Evolutionary conservation across 2,329 filamentous ascomycete species (phyloP), one percentile per base, ranked within the genome.

Genomic region (Pezicula carpinea): DNA sequence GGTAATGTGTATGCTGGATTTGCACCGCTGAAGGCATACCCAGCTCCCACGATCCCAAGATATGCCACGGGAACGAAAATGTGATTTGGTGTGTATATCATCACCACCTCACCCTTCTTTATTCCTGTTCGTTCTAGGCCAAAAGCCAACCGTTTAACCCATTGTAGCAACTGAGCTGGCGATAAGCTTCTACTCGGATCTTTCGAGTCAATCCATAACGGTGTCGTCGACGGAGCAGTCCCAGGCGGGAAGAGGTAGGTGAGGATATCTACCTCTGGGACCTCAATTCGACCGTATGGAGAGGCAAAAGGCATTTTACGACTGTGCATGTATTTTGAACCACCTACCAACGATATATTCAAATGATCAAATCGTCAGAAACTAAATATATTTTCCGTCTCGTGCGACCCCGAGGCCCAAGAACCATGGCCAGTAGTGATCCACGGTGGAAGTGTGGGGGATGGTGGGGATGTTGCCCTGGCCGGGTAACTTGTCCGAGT

Each of bases 31-130:
- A 80, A 81, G 18, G 75, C 68, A 48, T 67, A 71, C 3, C 75
- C 75, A 18, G 69, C 69, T 0, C 76, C 77, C 1, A 77, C 70
- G 33, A 76, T 71, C 3, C 74, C 76, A 5, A 79, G 63, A 54
- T 77, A 80, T 13, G 73, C 72, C 4, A 73, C 72, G 0, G 76
- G 76, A 1, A 80, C 69, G 52, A 75, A 77, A 33, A 80, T 71
- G 51, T 78, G 73, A 55, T 80, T 80, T 2, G 72, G 69, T 0
- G 73, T 73, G 54, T 73, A 76, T 36, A 78, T 68, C 67, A 80
- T 69, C 26, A 77, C 72, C 2, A 76, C 73, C 43, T 80, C 76
- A 11, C 72, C 72, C 42, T 61, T 65, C 46, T 68, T 56, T 6
- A 79, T 48, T 0, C 72, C 74, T 6, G 75, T 55, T 3, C 57